Base-by-base conservation (phyloP, 257 asterid genomes). In the Plantago major region DNA sequence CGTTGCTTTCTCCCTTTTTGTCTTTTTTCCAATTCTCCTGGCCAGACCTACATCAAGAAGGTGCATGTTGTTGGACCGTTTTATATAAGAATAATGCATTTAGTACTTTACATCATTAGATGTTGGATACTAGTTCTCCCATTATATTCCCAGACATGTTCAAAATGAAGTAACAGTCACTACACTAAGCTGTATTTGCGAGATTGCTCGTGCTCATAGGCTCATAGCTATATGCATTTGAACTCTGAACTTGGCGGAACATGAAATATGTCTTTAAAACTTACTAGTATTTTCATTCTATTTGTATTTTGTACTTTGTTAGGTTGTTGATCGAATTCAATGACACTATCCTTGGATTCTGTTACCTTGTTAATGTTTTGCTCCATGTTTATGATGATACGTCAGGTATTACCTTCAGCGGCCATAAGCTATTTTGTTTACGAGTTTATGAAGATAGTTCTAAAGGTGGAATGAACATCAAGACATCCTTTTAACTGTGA, bases 371-470 rank as follows among this genome's bases (percentile, higher is more conserved):
- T n/a, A 40, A 58, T 49, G 17, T 22, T 33, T 33, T 33, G 40
- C 3, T 42, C 22, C 30, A 42, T 22, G 55, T 3, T 49, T 13
- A 26, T 46, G 51, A 22, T 61, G 58, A 19, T 46, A 33, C 69
- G 66, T 71, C 85, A 89, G 97, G 97, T 88, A n/a, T 58, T 91
- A 68, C 98, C 98, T 68, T 90, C 98, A n/a, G 98, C 96, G 6
- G 80, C 97, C 16, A 90, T 87, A 65, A 82, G 97, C 82, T 90
- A 83, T 82, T 90, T 90, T 42, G 92, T 88, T 18, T 88, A 90
- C 14, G 96, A 90, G 86, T 90, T 83, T 83, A 82, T 90, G 98
- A 90, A 88, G 96, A 75, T 90, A 52, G 73, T 88, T 74, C 95
- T 90, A 46, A 79, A 90, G 72, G 95, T 82, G 73, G 94, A 83